phyloP scores from a whole-genome alignment of 192 early-diverging fungal genomes.

The Coemansia sp. region DNA sequence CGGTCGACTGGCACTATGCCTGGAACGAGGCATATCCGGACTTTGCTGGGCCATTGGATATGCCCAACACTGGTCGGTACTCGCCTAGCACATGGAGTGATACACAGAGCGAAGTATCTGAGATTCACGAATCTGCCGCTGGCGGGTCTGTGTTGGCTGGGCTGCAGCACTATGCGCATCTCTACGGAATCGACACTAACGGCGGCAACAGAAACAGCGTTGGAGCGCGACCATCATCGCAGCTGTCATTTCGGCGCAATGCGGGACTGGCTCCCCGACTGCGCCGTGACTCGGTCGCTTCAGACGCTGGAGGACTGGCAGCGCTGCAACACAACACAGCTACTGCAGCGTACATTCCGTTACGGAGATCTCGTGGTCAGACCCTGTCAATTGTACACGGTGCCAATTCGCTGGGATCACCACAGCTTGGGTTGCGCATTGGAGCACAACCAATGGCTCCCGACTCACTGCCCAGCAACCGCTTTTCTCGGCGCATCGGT shows the following conservation, averaged over 20 bases:
- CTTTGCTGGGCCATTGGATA: slow-evolving; percentile 1
- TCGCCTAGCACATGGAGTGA: slow-evolving; percentile 42
- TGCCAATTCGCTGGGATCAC: background rate
- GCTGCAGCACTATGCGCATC: slow-evolving; percentile 12
- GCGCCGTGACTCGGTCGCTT: slow-evolving; percentile 29
- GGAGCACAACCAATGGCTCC: background rate
- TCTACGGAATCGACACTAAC: slow-evolving; percentile 1
- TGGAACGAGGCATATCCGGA: slow-evolving; percentile 68
- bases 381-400: slow-evolving; percentile 14
- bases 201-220: background rate
- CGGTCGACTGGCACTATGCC: slow-evolving; percentile 76
- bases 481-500: background rate
- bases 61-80: background rate
- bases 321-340: background rate
- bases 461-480: background rate
- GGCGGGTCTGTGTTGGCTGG: background rate
- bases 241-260: slow-evolving; percentile 28
- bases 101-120: slow-evolving; percentile 36
- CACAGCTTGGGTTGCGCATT: background rate
- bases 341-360: background rate
- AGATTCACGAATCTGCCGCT: slow-evolving; percentile 1
- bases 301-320: slow-evolving; percentile 10
- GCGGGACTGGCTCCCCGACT: slow-evolving; percentile 6
- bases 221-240: slow-evolving; percentile 12
- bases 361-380: slow-evolving; percentile 29